Base-by-base conservation (phyloP, 2,329 filamentous ascomycete genomes). In the Lecanosticta acicola region DNA sequence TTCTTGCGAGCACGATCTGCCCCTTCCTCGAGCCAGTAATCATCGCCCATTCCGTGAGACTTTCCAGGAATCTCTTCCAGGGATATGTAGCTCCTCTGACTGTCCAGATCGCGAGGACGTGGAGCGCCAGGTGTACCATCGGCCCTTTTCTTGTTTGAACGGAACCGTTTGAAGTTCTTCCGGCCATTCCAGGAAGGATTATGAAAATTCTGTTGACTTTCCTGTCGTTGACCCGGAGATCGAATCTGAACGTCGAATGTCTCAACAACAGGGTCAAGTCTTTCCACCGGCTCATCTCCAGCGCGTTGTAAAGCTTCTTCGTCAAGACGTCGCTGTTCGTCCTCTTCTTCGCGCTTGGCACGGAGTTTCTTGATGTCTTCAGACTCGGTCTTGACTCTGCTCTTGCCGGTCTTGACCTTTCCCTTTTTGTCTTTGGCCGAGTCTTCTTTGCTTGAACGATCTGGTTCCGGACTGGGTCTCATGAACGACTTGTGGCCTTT, bases 151-250 rank as follows among this genome's bases (percentile, higher is more conserved):
- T 66, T 46, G 43, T 48, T 51, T 34, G 73, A 75, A 17, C 76
- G 75, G 61, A 98, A 98, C 58, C 81, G 85, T 66, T 98, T 98
- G 71, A 95, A 98, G 62, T 98, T 97, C 67, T 88, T 91, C 35
- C 91, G 78, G 0, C 91, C 93, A 62, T 96, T 94, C 93, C 93
- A 98, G 1, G 87, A 81, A 55, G 96, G 35, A 5, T 44, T 14
- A 21, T 32, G 8, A 16, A n/a, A 7, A 11, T 26, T 32, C 16
- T 32, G 33, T n/a, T 17, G 13, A 4, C 17, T 32, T 17, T 3
- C 16, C 11, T 33, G 26, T 8, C 46, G 42, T 24, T 36, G 45
- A 3, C 21, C 13, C 14, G 33, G 24, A 20, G 49, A 47, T 4
- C 62, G 61, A 0, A 64, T 59, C 18, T 73, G 76, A 0, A 96